Evolutionary conservation across 169 alveolate species (phyloP).

Genomic region (Babesia ovata): DNA sequence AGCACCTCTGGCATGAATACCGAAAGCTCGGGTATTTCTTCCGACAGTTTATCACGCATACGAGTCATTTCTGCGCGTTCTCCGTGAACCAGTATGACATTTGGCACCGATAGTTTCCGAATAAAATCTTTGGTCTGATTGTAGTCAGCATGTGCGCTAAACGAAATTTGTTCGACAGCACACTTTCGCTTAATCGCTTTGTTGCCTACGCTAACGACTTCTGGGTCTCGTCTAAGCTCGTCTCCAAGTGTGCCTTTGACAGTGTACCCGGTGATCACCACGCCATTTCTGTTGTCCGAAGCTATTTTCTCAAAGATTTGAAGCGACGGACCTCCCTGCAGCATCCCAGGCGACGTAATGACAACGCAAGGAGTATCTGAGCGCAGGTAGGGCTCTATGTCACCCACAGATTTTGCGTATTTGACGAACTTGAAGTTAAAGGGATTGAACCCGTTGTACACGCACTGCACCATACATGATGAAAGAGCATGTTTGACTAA

Average conservation of each 20-base stretch:
- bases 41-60: conserved; percentile 76
- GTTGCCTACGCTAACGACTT: conserved; percentile 81
- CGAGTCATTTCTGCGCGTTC: conserved; percentile 88
- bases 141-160: conserved; percentile 95
- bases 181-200: conserved; percentile 86
- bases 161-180: conserved; percentile 90
- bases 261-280: conserved; percentile 96
- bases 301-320: conserved; percentile 95
- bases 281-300: conserved; percentile 91
- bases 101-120: conserved; percentile 87
- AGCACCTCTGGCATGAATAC: conserved; percentile 79
- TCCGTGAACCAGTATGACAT: conserved; percentile 96
- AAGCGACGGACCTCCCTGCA: conserved; percentile 95
- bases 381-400: conserved; percentile 60
- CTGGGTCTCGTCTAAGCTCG: conserved; percentile 91
- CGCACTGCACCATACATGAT: conserved; percentile 47
- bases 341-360: conserved; percentile 99
- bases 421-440: conserved; percentile 88
- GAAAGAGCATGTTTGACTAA: conserved; percentile 49
- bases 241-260: conserved; percentile 97
- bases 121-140: conserved; percentile 93
- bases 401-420: conserved; percentile 80
- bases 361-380: conserved; percentile 91
- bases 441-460: conserved; percentile 88
- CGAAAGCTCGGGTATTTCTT: conserved; percentile 70